Evolutionary conservation across 306 rosid species (phyloP), one percentile per base, ranked within the genome.

Genomic region (Amphicarpaea edgeworthii): DNA sequence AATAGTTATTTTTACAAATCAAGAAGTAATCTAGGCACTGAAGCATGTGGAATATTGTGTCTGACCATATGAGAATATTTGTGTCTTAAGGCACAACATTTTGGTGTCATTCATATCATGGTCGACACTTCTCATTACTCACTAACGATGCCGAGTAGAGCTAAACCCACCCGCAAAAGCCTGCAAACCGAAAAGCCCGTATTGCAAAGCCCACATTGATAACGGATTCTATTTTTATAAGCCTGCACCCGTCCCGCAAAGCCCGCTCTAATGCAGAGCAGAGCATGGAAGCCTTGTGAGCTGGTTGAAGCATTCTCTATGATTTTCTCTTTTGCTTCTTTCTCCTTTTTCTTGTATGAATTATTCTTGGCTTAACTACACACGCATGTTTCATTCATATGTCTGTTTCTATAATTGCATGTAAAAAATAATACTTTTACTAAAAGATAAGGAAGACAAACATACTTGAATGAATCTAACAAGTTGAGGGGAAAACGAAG

Each of bases 281-380:
- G 12, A 45, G 34, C 16, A 0, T 21, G 12, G 58, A 68, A 78
- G 57, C 82, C 19, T 37, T 58, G 40, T 46, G 65, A 4, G 0
- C 34, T 76, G 61, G 61, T 50, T 50, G 24, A 61, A 61, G 24
- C 63, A 51, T 53, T 53, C 51, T 37, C 20, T 83, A 11, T 43
- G 16, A 43, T 23, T 42, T 2, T 73, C 5, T 65, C 12, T 72
- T 11, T 28, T 55, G 37, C 14, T 51, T 75, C 34, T 59, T 7
- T 23, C 37, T 43, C 0, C 2, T 15, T 4, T 15, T 4, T 50
- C n/a, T 42, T 30, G 49, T 32, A 64, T 43, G 49, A 38, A 79
- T 62, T 51, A 71, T 34, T 32, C 26, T 47, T 42, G 34, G 64
- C 8, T 65, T 28, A 67, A 61, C 3, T 41, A 53, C 14, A 54